phyloP scores from a whole-genome alignment of 306 rosid genomes.

The Carpinus fangiana region DNA sequence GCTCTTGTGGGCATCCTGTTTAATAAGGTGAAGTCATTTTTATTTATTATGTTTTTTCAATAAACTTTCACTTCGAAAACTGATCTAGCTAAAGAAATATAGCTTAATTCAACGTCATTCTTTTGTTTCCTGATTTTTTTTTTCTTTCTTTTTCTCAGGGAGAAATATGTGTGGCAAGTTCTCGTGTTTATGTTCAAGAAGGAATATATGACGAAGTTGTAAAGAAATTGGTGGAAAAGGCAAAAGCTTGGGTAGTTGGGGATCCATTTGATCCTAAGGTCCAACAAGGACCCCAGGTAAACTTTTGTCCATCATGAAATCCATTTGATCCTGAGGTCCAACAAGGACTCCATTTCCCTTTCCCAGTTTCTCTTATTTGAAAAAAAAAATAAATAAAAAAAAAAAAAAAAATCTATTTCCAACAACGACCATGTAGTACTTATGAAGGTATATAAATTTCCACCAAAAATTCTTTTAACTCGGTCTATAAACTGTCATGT shows the following conservation, averaged over 20 bases:
- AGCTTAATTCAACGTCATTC: neutral
- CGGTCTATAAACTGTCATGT: too few species aligned
- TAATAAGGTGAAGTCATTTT: conserved; percentile 57
- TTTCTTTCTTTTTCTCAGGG: conserved; percentile 42
- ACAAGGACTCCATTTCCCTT: too few species aligned
- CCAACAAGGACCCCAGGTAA: conserved; percentile 59
- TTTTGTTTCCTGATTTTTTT: neutral
- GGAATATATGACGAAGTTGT: conserved; percentile 49
- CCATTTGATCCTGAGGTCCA: too few species aligned
- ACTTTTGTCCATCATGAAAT: too few species aligned
- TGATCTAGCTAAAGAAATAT: neutral
- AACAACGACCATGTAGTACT: too few species aligned
- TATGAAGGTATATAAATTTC: too few species aligned
- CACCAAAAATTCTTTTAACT: too few species aligned
- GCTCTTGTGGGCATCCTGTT: conserved; percentile 65
- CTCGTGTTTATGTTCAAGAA: conserved; percentile 58
- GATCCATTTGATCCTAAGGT: conserved; percentile 57
- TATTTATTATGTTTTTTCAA: neutral
- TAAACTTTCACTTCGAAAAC: neutral
- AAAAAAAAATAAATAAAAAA: too few species aligned
- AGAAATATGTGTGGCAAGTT: conserved; percentile 49
- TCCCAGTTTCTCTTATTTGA: too few species aligned
- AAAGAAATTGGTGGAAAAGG: conserved; percentile 37
- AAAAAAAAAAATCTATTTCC: too few species aligned
- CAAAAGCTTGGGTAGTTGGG: conserved; percentile 45